These are phyloP conservation scores for Diaporthe eres DNA, from an alignment of 2,329 filamentous ascomycete species.

Conservation along the genomic window DNA sequence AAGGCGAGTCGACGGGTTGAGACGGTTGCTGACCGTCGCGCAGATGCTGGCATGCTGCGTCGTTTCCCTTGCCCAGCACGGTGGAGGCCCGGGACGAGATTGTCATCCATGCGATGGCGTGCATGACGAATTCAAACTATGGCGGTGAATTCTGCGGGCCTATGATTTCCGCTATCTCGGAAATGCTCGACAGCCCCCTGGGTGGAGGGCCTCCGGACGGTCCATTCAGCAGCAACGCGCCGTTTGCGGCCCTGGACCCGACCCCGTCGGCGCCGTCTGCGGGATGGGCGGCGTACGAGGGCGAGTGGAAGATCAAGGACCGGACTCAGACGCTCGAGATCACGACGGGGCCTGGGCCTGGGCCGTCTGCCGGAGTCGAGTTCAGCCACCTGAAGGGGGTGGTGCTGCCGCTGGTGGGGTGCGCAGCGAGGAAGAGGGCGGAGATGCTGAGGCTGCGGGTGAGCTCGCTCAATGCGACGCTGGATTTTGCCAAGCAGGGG, in stretches of 20 bases:
- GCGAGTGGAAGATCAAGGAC: slow-evolving; percentile 31
- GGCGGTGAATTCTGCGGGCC: slow-evolving; percentile 32
- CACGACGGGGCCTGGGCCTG: slow-evolving; percentile 1
- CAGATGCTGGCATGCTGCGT: slow-evolving; percentile 34
- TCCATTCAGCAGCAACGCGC: background rate
- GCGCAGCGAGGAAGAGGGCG: slow-evolving; percentile 29
- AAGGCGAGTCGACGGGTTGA: background rate
- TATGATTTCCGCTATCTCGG: slow-evolving; percentile 21
- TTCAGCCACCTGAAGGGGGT: slow-evolving; percentile 33
- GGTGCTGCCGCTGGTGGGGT: slow-evolving; percentile 28
- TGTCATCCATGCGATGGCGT: slow-evolving; percentile 27
- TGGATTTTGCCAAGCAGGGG: slow-evolving; percentile 15
- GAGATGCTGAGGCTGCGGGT: slow-evolving; percentile 27
- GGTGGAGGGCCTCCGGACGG: background rate
- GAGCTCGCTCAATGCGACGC: slow-evolving; percentile 24
- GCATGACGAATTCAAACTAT: slow-evolving; percentile 38
- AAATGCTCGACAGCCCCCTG: slow-evolving; percentile 32
- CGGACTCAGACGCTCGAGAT: slow-evolving; percentile 34
- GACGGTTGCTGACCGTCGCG: background rate
- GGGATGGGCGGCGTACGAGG: slow-evolving; percentile 35
- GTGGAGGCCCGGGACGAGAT: background rate
- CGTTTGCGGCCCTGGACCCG: slow-evolving; percentile 13
- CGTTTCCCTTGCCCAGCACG: slow-evolving; percentile 23
- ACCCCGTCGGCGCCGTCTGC: background rate
- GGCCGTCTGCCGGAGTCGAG: background rate